These are phyloP conservation scores for Mucor circinelloides DNA, from an alignment of 371 early-diverging fungal genomes.

Conservation along the genomic window DNA sequence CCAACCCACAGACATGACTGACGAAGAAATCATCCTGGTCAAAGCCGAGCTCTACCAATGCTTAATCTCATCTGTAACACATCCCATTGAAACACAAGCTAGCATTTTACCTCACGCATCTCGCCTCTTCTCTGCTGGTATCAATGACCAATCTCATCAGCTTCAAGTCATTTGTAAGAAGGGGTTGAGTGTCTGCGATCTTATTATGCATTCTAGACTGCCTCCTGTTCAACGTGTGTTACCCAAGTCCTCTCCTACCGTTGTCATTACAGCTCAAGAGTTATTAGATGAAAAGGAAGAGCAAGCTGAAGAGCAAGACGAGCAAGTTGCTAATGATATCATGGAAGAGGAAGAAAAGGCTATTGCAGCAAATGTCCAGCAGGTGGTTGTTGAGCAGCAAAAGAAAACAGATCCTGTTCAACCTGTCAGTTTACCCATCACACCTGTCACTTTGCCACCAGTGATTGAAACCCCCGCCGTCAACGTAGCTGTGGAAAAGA, in stretches of 20 bases:
- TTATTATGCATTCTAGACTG: conserved; percentile 59
- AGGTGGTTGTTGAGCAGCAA: background rate
- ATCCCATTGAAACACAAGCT: conserved; percentile 45
- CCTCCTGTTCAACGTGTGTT: conserved; percentile 61
- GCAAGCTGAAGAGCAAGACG: background rate
- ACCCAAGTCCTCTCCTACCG: conserved; percentile 22
- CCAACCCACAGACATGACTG: conserved; percentile 16
- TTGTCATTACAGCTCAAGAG: conserved; percentile 24
- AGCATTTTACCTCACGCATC: conserved; percentile 45
- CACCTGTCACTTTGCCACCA: conserved; percentile 9
- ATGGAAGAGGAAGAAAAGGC: background rate
- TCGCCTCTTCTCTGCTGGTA: conserved; percentile 44
- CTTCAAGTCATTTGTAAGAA: conserved; percentile 48
- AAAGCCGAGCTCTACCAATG: conserved; percentile 44
- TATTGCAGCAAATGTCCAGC: background rate
- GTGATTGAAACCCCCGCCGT: background rate
- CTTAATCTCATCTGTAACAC: conserved; percentile 39
- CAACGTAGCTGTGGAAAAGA: background rate
- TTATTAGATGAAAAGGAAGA: conserved; percentile 11
- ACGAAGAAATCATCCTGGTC: conserved; percentile 21
- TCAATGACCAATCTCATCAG: conserved; percentile 41
- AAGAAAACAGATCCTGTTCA: background rate
- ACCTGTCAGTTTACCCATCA: conserved; percentile 3
- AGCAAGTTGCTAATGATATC: conserved; percentile 5
- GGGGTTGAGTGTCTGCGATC: conserved; percentile 58